Percentiles rank a stretch among this genome's conserved stretches.
Evolutionary conservation across 345 rosid genomes (phyloP).

Genomic region (Physaria fendleri): DNA sequence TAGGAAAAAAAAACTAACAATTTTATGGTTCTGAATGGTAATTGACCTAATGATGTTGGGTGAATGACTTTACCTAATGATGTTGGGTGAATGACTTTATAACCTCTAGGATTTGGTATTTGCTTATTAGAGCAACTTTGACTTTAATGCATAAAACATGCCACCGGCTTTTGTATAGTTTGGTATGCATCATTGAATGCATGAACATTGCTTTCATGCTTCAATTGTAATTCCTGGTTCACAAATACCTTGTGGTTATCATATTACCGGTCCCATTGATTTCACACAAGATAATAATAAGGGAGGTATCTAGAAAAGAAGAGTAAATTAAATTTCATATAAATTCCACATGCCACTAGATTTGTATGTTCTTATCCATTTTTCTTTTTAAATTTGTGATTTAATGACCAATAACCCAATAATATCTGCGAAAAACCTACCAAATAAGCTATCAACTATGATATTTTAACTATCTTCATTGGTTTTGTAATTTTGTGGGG

Average conservation of each 20-base stretch:
- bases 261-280: not conserved
- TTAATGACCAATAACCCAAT: too few relatives aligned
- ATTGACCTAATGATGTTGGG: not conserved
- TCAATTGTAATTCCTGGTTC: not conserved
- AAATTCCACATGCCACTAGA: not conserved
- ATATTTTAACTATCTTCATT: not conserved
- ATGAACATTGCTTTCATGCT: slow-evolving; percentile 15
- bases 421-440: too few relatives aligned
- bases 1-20: too few relatives aligned
- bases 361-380: too few relatives aligned
- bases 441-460: too few relatives aligned
- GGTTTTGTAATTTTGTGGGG: not conserved
- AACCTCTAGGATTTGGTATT: slow-evolving; percentile 9
- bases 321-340: not conserved
- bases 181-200: slow-evolving; percentile 24
- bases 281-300: not conserved
- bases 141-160: slow-evolving; percentile 33
- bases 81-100: slow-evolving; percentile 4
- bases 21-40: not conserved
- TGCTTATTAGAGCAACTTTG: slow-evolving; percentile 8
- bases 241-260: slow-evolving; percentile 1
- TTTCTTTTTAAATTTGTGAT: too few relatives aligned
- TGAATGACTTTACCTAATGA: not conserved
- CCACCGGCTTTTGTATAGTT: slow-evolving; percentile 25
- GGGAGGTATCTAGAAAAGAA: too few relatives aligned